Percentiles rank a stretch among this genome's conserved stretches.
phyloP scores from a whole-genome alignment of 192 early-diverging fungal genomes.

The Entophlyctis helioformis region DNA sequence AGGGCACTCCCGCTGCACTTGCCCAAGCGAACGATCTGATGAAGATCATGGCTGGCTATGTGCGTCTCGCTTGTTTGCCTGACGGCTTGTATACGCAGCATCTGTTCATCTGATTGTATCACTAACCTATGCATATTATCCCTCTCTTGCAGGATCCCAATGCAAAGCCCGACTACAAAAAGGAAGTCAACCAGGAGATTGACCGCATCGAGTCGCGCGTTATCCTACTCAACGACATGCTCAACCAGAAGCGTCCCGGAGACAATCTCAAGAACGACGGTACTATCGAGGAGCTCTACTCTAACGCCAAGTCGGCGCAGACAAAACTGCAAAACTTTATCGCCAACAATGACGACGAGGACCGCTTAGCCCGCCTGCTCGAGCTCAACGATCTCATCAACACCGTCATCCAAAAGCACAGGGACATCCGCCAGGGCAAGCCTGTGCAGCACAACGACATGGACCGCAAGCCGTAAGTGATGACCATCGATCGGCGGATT shows the following conservation, averaged over 20 bases:
- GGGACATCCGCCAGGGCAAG: constrained; percentile 34
- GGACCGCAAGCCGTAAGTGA: constrained; percentile 5
- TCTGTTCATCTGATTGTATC: background rate
- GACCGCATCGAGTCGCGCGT: constrained; percentile 69
- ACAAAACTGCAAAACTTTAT: constrained; percentile 64
- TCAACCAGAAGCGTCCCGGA: constrained; percentile 53
- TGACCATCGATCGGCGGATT: too few relatives aligned
- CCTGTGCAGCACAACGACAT: constrained; percentile 6
- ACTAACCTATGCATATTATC: too few relatives aligned
- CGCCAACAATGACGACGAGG: constrained; percentile 56
- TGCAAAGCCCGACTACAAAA: constrained; percentile 84
- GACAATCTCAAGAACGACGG: constrained; percentile 15
- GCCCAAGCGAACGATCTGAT: constrained; percentile 95
- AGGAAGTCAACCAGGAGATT: constrained; percentile 68
- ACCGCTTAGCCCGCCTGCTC: constrained; percentile 56
- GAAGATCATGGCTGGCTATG: constrained; percentile 96
- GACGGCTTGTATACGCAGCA: background rate
- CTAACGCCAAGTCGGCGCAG: constrained; percentile 56
- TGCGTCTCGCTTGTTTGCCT: constrained; percentile 25
- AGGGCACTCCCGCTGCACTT: constrained; percentile 86
- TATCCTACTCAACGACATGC: constrained; percentile 65
- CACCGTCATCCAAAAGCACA: constrained; percentile 60
- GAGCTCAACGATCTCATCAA: constrained; percentile 70
- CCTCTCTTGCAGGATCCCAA: too few relatives aligned
- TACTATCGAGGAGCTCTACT: constrained; percentile 41